Evolutionary conservation across 768 basidiomycete species (phyloP), one percentile per base, ranked within the genome.

Genomic region (Boletus pseudo-olivaceus): DNA sequence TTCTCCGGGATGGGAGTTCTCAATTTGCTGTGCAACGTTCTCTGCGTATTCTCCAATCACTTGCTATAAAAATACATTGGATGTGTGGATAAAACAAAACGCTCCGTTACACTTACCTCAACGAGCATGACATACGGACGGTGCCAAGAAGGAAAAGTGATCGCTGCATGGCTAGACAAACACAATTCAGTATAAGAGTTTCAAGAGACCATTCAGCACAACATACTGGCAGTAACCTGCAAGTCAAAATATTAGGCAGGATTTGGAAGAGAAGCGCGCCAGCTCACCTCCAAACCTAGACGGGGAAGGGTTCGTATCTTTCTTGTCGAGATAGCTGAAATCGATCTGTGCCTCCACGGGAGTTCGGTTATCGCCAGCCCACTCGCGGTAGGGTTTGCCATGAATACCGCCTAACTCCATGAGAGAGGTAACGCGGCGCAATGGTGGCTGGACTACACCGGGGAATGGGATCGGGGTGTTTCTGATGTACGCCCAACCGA

Each of bases 151-250:
- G 63, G 53, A 35, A 66, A 66, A 23, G 64, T 53, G 39, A 66
- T 42, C 3, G 56, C 54, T 12, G 56, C 55, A 38, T 66, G 65
- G 44, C 65, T 66, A 29, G 27, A 49, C 32, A 45, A 40, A 19
- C 8, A 4, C 17, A 7, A 5, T 47, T 34, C 7, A 54, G 44
- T 20, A 34, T 32, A 19, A 23, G 23, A 17, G n/a, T 37, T 7
- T 9, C 2, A 17, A 8, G 11, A 33, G 19, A 20, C 7, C 6
- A 8, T 30, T 29, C 23, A 39, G 2, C 1, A 23, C 4, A 47
- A 54, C 66, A 47, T 58, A 66, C 65, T 65, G 62, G 66, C 65
- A 66, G 20, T 66, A 66, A 5, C 65, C 65, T 66, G 33, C n/a
- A 32, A 35, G 29, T 44, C 23, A 40, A 47, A 15, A 9, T 23